Base-by-base conservation (phyloP, 1,139 yeast species). In the Diutina rugosa region DNA sequence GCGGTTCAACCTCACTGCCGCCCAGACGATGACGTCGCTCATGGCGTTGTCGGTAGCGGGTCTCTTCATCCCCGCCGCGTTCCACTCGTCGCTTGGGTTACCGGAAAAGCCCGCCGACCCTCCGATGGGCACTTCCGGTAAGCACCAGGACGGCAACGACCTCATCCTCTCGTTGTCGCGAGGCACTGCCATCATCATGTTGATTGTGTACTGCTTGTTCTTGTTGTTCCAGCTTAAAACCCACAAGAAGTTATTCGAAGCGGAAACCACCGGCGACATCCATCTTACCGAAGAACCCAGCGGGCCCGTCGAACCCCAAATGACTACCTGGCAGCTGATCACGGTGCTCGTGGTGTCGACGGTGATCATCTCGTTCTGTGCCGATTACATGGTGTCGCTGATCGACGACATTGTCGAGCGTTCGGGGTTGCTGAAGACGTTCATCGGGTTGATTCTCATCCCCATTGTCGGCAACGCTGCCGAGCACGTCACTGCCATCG, bases 401-500 rank as follows among this genome's bases (percentile, higher is more conserved):
- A 93, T 93, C 64, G 98, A 93, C 71, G 85, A 81, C 59, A 83
- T 93, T 61, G 99, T 93, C 48, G 87, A 76, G 60, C 73, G 82
- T 49, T 82, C 96, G 2, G 97, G 97, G 4, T 77, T 93, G 61
- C 87, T 96, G 55, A 93, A 91, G 77, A 91, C 98, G 0, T 93
- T 93, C 66, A 90, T 93, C 64, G 99, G 99, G 69, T 77, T 93
- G 62, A 87, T 93, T 63, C 83, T 93, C 55, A 85, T 93, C 60
- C 99, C 99, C 55, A 91, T 95, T 61, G 98, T 93, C 38, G 99
- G 99, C 58, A 93, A 93, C 65, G 99, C 99, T 1, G 98, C 99
- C 14, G 99, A 93, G 71, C 99, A 93, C 69, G 98, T 89, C 55
- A 93, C 98, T 18, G 97, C 98, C 2, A 87, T 93, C 55, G 80